These are phyloP conservation scores for Lizonia empirigonia DNA, from an alignment of 2,329 filamentous ascomycete genomes.

Conservation along the genomic window DNA sequence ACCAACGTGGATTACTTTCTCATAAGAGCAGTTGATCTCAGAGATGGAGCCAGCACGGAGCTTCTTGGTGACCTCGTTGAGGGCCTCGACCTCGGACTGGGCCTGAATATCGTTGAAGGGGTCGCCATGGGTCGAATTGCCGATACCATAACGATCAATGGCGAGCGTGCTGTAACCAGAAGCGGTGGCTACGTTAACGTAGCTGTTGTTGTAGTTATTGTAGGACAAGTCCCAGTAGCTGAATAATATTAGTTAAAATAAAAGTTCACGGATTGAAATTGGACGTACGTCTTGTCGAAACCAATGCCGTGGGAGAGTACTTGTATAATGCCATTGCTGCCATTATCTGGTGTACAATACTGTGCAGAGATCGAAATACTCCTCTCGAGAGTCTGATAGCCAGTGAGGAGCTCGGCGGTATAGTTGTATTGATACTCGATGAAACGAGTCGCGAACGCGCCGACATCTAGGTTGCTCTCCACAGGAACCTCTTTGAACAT, in stretches of 20 bases:
- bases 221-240: constrained; percentile 67
- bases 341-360: constrained; percentile 63
- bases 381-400: constrained; percentile 58
- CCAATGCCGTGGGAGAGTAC: constrained; percentile 61
- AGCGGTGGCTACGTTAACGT: constrained; percentile 61
- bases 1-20: constrained; percentile 63
- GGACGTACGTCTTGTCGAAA: constrained; percentile 56
- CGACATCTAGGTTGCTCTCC: constrained; percentile 61
- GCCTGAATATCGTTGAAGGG: constrained; percentile 66
- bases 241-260: background rate
- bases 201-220: constrained; percentile 67
- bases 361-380: constrained; percentile 64
- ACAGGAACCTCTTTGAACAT: constrained; percentile 59
- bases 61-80: constrained; percentile 59
- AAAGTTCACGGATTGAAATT: background rate
- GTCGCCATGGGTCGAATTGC: constrained; percentile 63
- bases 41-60: constrained; percentile 56
- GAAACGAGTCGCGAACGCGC: constrained; percentile 55
- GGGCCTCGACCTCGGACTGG: constrained; percentile 62
- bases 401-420: constrained; percentile 52
- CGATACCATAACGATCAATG: constrained; percentile 68
- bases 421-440: constrained; percentile 50
- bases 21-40: constrained; percentile 46
- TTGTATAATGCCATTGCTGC: constrained; percentile 48
- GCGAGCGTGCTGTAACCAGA: constrained; percentile 65